These are phyloP conservation scores for Neurospora africana DNA, from an alignment of 495 filamentous ascomycete species.

Conservation along the genomic window DNA sequence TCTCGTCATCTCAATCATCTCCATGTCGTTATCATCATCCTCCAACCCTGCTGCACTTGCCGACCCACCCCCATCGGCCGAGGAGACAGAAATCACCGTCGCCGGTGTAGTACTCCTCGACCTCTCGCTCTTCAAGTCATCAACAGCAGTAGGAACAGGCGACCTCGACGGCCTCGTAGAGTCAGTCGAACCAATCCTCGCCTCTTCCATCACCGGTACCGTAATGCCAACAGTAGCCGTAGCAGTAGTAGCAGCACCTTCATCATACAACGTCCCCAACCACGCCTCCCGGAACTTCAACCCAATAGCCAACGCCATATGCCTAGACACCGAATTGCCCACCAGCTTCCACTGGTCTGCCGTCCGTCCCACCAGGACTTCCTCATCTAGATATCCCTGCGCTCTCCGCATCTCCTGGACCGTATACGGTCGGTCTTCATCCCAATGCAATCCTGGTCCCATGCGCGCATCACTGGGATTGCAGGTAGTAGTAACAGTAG, in stretches of 20 bases:
- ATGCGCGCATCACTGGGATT: slow-evolving; percentile 35
- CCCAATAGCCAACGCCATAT: slow-evolving; percentile 51
- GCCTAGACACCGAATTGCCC: slow-evolving; percentile 62
- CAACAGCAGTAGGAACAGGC: neutral
- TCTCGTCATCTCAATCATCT: neutral
- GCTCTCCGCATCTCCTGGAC: slow-evolving; percentile 53
- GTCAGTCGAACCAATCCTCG: neutral
- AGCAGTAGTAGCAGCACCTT: neutral
- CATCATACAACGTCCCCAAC: slow-evolving; percentile 24
- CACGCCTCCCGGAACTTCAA: slow-evolving; percentile 51
- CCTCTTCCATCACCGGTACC: neutral
- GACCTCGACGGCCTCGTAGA: neutral
- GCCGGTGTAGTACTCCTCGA: neutral
- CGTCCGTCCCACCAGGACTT: slow-evolving; percentile 49
- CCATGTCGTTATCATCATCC: neutral
- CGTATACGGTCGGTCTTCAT: slow-evolving; percentile 43
- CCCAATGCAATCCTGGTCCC: slow-evolving; percentile 48
- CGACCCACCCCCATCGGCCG: neutral
- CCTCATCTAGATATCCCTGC: slow-evolving; percentile 57
- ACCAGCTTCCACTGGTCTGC: slow-evolving; percentile 48
- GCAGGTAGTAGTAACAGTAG: slow-evolving; percentile 44
- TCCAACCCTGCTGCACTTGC: neutral
- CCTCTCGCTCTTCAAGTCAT: neutral
- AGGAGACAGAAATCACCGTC: neutral
- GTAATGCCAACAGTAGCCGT: neutral